Conservation (phyloP, 2,329 filamentous ascomycete genomes). For the Beauveria australis region DNA sequence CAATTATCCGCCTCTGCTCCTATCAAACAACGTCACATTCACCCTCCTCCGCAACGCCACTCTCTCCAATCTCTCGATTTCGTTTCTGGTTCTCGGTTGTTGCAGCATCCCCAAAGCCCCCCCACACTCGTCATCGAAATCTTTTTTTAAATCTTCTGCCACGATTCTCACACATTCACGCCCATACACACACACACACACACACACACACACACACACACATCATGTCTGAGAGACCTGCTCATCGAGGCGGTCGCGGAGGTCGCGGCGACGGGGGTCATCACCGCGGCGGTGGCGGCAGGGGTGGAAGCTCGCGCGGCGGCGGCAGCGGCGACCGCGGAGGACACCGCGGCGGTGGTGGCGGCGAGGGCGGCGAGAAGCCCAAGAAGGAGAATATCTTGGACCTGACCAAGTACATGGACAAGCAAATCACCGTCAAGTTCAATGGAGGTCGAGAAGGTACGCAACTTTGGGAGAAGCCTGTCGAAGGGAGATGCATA, state of each 20-base stretch:
- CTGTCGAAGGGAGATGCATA: no score
- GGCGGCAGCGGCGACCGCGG: slow-evolving; percentile 28
- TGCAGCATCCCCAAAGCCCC: neutral
- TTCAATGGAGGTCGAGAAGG: slow-evolving; percentile 93
- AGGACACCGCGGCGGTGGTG: slow-evolving; percentile 29
- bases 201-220: slow-evolving; percentile 15
- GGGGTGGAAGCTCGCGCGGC: slow-evolving; percentile 34
- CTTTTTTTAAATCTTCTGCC: neutral
- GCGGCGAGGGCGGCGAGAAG: slow-evolving; percentile 51
- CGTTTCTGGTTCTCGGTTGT: neutral
- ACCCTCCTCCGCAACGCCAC: neutral
- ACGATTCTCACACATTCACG: neutral
- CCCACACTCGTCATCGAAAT: neutral
- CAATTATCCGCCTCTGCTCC: no score
- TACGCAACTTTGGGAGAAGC: slow-evolving; percentile 24
- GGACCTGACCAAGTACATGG: slow-evolving; percentile 91
- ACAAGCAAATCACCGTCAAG: slow-evolving; percentile 91
- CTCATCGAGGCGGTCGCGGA: slow-evolving; percentile 36
- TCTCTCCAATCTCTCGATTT: neutral
- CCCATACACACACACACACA: slow-evolving; percentile 9
- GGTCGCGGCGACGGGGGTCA: slow-evolving; percentile 32
- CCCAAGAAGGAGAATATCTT: slow-evolving; percentile 99
- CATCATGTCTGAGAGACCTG: slow-evolving; percentile 43
- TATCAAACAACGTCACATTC: neutral
- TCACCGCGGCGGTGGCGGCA: slow-evolving; percentile 30